Evolutionary conservation across 2,329 filamentous ascomycete species (phyloP), one percentile per base, ranked within the genome.

Genomic region (Seiridium unicorne): DNA sequence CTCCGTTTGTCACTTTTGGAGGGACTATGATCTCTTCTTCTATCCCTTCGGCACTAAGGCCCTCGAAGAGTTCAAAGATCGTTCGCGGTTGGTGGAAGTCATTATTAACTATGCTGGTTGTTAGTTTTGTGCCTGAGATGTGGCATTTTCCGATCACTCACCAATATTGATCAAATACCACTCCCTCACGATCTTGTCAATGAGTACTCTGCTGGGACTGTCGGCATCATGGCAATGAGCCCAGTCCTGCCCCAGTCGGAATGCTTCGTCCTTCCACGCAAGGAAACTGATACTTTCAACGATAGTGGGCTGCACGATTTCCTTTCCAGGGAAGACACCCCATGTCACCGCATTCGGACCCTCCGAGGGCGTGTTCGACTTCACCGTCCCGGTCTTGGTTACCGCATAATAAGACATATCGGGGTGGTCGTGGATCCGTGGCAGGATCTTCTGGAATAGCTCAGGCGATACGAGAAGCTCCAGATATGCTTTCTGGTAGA

Each of bases 271-370:
- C 77, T 96, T 96, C 95, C 95, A 99, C 2, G 95, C 95, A 58
- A 99, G 81, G 84, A 99, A 99, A 74, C 92, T 96, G 73, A 99
- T 89, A 18, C 92, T 96, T 79, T 99, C 95, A 57, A 99, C 95
- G 69, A 99, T 97, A n/a, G 95, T 99, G 11, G 95, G 95, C 76
- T 99, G 95, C n/a, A 99, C 93, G 72, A 99, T 97, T 76, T 99
- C 95, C 75, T 98, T 96, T 61, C 95, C 95, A 0, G 95, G 94
- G 80, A 98, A 99, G 40, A 99, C 96, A 76, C 95, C 95, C 95
- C 95, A 99, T 1, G 95, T 99, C 55, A 99, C 91, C n/a, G 95
- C 95, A 69, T 99, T 99, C 44, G 95, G 95, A 5, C 92, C 91
- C 67, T 96, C 92, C 31, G 87, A 86, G 7, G 89, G 88, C 1